Evolutionary conservation across 176 grass and related monocot genomes (phyloP).

Genomic region (Guadua angustifolia): DNA sequence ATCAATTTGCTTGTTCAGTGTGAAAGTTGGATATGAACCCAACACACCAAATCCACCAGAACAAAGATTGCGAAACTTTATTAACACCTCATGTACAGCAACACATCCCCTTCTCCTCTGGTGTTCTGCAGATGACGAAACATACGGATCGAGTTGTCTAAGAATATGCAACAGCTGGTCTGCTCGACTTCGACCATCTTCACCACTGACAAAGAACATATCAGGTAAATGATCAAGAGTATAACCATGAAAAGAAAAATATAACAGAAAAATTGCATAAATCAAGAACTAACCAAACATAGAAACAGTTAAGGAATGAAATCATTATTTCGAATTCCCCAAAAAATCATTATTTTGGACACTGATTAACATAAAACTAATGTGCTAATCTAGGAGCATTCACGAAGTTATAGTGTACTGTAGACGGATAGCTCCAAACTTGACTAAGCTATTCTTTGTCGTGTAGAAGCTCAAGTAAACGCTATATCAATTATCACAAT

Average conservation of each 20-base stretch:
- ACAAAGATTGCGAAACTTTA: constrained; percentile 86
- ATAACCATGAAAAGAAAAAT: constrained; percentile 7
- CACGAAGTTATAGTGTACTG: neutral
- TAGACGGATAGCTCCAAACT: neutral
- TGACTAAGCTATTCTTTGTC: neutral
- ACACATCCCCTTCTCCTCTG: constrained; percentile 91
- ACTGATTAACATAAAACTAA: neutral
- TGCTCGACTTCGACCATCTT: constrained; percentile 97
- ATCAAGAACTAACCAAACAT: neutral
- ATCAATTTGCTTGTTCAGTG: constrained; percentile 61
- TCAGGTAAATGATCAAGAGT: neutral
- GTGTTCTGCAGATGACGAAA: constrained; percentile 81
- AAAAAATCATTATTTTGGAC: neutral
- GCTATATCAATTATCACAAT: neutral
- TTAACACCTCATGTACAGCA: constrained; percentile 86
- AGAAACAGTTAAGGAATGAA: neutral
- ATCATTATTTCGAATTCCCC: neutral
- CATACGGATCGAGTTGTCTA: constrained; percentile 87
- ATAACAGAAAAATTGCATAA: neutral
- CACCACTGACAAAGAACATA: constrained; percentile 67
- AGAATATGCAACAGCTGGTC: constrained; percentile 97
- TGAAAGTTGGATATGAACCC: constrained; percentile 65
- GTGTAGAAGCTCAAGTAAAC: neutral
- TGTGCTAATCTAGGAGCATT: neutral
- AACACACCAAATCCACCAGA: constrained; percentile 77